These are phyloP conservation scores for Talaromyces albobiverticillius DNA, from an alignment of 2,329 filamentous ascomycete species.

Conservation along the genomic window DNA sequence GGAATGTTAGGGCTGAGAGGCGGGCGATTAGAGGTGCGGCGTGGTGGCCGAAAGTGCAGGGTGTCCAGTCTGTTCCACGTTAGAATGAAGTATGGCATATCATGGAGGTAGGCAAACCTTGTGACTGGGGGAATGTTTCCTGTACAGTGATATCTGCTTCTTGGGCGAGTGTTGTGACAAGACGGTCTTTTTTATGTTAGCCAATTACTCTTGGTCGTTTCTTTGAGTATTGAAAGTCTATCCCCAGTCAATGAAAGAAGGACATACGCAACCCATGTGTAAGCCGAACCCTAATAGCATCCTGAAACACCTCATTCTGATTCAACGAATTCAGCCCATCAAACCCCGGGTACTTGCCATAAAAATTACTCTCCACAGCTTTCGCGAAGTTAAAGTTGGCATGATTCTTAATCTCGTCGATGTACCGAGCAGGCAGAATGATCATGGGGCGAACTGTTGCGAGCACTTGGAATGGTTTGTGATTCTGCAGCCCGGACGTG, in stretches of 20 bases:
- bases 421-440: background rate
- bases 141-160: constrained; percentile 18
- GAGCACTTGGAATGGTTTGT: background rate
- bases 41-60: background rate
- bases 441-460: background rate
- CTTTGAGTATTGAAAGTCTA: too few relatives aligned
- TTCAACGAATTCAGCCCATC: background rate
- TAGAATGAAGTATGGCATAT: background rate
- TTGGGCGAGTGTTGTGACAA: constrained; percentile 14
- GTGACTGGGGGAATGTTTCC: background rate
- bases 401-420: background rate
- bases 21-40: constrained; percentile 8
- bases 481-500: background rate
- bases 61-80: constrained; percentile 3
- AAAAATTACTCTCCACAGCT: background rate
- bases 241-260: too few relatives aligned
- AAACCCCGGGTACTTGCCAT: background rate
- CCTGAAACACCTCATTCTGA: background rate
- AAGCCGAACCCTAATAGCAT: background rate
- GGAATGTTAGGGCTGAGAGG: constrained; percentile 12
- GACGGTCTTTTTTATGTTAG: background rate
- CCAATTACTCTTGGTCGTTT: too few relatives aligned
- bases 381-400: background rate
- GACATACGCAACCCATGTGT: constrained; percentile 3
- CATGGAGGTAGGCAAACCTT: background rate